Evolutionary conservation across 805 yeast genomes (phyloP), one percentile per base, ranked within the genome.

Genomic region (Candida qinlingensis): DNA sequence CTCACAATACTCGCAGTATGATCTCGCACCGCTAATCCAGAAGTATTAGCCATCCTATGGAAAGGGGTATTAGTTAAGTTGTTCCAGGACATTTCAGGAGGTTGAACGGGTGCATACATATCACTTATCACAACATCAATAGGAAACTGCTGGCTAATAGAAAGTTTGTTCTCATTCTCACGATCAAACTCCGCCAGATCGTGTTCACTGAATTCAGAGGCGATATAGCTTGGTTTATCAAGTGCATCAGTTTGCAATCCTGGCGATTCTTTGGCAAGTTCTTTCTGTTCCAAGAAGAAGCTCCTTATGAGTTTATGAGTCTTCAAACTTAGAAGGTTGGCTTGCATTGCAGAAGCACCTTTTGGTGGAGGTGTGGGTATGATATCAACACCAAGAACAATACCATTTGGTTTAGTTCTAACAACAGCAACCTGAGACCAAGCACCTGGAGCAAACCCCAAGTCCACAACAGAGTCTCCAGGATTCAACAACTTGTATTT

Each of bases 381-480:
- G 34, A 94, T 73, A 66, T 94, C 97, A 9, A 90, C 87, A 5
- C 97, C 97, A 10, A 89, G 61, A 4, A 89, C 79, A 25, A 73
- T 69, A 1, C 89, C 84, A 2, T 68, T 61, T 1, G 75, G 74
- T 19, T 64, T 59, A 1, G 81, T 73, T 47, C 76, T 64, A 46
- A 77, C 78, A 7, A 76, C 67, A 0, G 92, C 91, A 1, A 88
- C 91, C 62, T 89, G 96, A 7, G 92, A 79, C 97, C 97, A 89
- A 4, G 96, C 90, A 0, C 97, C 97, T 0, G 97, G 97, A 0
- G 96, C 96, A 64, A 81, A 90, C 0, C 97, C 96, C 41, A 94
- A 69, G 68, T 94, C 99, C 5, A 94, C 80, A 1, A 94, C 85
- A 39, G 80, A 77, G 54, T 69, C 73, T 0, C 80, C 73, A 3